These are phyloP conservation scores for Candida sojae DNA, from an alignment of 1,139 yeast genomes.

Conservation along the genomic window DNA sequence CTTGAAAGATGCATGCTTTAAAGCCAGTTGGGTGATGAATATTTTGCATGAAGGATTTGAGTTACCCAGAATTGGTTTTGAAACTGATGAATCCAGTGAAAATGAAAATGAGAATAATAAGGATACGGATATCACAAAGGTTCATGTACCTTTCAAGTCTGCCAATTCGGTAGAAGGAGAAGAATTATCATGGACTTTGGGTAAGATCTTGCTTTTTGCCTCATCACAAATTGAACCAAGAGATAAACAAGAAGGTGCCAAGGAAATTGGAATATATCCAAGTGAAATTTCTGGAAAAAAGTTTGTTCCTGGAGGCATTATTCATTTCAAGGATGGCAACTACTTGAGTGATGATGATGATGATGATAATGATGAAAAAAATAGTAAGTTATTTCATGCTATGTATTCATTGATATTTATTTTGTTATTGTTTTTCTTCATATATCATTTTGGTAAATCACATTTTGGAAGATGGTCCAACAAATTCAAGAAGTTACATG, in stretches of 20 bases:
- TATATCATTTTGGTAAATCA: conserved; percentile 21
- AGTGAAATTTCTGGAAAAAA: conserved; percentile 46
- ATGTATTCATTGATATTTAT: conserved; percentile 21
- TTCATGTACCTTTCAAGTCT: conserved; percentile 60
- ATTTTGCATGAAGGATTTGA: conserved; percentile 79
- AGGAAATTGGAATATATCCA: conserved; percentile 54
- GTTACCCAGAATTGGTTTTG: conserved; percentile 63
- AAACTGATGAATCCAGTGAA: conserved; percentile 23
- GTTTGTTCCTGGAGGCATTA: conserved; percentile 40
- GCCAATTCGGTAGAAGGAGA: conserved; percentile 59
- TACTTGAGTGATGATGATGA: conserved; percentile 22
- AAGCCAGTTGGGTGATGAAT: conserved; percentile 80
- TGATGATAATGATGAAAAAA: conserved; percentile 18
- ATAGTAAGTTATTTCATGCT: conserved; percentile 7
- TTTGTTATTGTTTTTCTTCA: conserved; percentile 19
- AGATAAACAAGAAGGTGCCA: conserved; percentile 10
- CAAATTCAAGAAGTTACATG: conserved; percentile 18
- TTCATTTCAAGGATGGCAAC: neutral
- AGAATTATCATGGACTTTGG: conserved; percentile 70
- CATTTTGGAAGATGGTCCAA: conserved; percentile 17
- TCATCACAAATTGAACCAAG: conserved; percentile 48
- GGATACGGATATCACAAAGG: conserved; percentile 23
- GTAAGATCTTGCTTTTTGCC: conserved; percentile 60
- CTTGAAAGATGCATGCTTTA: conserved; percentile 71
- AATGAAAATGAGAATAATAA: conserved; percentile 15